Evolutionary conservation across 2,329 filamentous ascomycete genomes (phyloP).

Genomic region (Pseudogymnoascus sp.): DNA sequence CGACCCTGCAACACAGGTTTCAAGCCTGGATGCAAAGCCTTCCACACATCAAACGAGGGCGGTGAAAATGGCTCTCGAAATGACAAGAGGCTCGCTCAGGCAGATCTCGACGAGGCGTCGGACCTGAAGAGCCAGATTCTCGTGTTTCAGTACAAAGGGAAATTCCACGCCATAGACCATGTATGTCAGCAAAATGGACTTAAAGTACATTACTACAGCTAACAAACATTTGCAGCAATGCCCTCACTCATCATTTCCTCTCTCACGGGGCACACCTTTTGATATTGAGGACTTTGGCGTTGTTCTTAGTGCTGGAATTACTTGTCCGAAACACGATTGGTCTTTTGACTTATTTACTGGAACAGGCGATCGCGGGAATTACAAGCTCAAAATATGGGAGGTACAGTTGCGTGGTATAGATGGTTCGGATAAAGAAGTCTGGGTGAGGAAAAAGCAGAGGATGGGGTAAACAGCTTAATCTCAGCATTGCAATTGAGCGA

Average conservation of each 20-base stretch:
- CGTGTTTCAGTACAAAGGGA: constrained; percentile 56
- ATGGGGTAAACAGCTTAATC: constrained; percentile 17
- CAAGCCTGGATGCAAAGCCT: constrained; percentile 53
- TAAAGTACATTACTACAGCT: neutral
- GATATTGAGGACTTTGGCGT: constrained; percentile 69
- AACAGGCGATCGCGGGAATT: constrained; percentile 52
- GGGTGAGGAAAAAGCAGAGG: constrained; percentile 20
- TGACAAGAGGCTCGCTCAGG: constrained; percentile 23
- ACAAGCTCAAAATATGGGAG: constrained; percentile 58
- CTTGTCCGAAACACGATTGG: constrained; percentile 64
- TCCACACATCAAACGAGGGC: constrained; percentile 40
- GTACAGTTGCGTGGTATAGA: constrained; percentile 41
- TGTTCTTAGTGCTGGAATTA: constrained; percentile 53
- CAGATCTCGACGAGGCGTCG: constrained; percentile 26
- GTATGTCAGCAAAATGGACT: constrained; percentile 35
- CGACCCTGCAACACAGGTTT: constrained; percentile 32
- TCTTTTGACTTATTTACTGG: constrained; percentile 63
- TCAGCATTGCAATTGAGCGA: neutral
- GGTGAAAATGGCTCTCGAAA: constrained; percentile 26
- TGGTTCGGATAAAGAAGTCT: constrained; percentile 16
- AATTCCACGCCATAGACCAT: constrained; percentile 62
- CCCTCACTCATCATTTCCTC: constrained; percentile 59
- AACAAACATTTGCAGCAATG: constrained; percentile 44
- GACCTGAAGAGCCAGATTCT: constrained; percentile 51
- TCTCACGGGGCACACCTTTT: constrained; percentile 55